phyloP scores from a whole-genome alignment of 768 basidiomycete species.

The Tulasnella sp. region DNA sequence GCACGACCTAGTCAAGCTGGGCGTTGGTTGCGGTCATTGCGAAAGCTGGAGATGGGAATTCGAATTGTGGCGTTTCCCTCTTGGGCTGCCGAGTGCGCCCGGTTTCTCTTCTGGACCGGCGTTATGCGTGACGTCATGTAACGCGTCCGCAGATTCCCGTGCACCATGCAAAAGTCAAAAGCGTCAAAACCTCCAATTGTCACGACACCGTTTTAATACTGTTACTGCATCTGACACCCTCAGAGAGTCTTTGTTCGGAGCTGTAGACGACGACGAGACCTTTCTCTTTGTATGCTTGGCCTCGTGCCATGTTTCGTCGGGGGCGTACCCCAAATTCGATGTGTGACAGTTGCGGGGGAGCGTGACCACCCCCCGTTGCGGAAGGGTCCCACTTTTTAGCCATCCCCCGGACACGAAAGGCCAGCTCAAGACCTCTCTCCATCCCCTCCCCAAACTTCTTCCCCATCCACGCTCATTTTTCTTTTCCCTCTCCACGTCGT shows the following conservation, averaged over 20 bases:
- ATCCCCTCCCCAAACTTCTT: background rate
- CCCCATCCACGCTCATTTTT: background rate
- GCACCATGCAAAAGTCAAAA: background rate
- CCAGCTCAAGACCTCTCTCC: background rate
- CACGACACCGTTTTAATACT: no score
- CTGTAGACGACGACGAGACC: background rate
- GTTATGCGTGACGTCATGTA: background rate
- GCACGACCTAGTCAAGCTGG: background rate
- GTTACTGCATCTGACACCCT: no score
- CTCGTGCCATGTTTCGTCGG: background rate
- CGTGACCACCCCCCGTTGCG: background rate
- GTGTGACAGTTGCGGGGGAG: background rate
- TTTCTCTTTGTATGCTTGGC: background rate
- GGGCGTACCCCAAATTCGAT: background rate
- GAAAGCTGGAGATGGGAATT: background rate
- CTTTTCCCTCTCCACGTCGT: background rate
- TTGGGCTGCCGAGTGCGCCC: background rate
- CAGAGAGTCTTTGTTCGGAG: background rate
- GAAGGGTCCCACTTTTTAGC: slow-evolving; percentile 2
- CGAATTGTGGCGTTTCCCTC: background rate
- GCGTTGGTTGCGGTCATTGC: background rate
- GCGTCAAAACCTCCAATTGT: background rate
- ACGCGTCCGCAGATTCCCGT: background rate
- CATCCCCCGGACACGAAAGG: background rate
- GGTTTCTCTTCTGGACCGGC: background rate